These are phyloP conservation scores for Penicillium expansum DNA, from an alignment of 2,329 filamentous ascomycete genomes.

Conservation along the genomic window DNA sequence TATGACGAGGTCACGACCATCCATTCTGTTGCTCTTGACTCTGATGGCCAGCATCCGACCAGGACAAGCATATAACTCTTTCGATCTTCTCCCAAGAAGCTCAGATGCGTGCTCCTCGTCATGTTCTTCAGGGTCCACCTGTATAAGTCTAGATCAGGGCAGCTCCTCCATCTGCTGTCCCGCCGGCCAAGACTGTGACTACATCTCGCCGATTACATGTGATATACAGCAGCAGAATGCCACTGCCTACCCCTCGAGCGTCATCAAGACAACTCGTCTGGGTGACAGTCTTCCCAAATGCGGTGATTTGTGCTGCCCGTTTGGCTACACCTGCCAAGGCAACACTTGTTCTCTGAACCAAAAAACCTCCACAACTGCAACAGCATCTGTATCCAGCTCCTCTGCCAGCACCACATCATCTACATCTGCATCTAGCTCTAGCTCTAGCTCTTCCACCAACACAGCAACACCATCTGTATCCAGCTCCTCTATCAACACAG, in stretches of 20 bases:
- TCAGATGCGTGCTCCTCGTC: slow-evolving; percentile 32
- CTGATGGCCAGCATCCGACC: slow-evolving; percentile 23
- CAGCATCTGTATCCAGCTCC: slow-evolving; percentile 7
- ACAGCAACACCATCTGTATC: slow-evolving; percentile 13
- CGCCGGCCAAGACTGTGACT: slow-evolving; percentile 39
- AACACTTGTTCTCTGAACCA: slow-evolving; percentile 31
- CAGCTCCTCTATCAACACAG: neutral
- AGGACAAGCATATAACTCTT: slow-evolving; percentile 17
- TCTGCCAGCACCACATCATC: slow-evolving; percentile 10
- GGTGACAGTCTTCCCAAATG: slow-evolving; percentile 42
- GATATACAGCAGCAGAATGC: slow-evolving; percentile 44
- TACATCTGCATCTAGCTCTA: slow-evolving; percentile 5
- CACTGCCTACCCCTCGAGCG: slow-evolving; percentile 34
- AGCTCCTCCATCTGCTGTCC: slow-evolving; percentile 49
- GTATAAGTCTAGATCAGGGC: slow-evolving; percentile 42
- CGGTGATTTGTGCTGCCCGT: slow-evolving; percentile 46
- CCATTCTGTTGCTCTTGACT: slow-evolving; percentile 25
- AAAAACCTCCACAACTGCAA: slow-evolving; percentile 20
- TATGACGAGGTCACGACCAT: slow-evolving; percentile 21
- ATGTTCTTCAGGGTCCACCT: slow-evolving; percentile 40
- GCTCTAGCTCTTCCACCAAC: neutral
- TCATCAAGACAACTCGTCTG: slow-evolving; percentile 45
- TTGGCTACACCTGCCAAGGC: slow-evolving; percentile 46
- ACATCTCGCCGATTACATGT: slow-evolving; percentile 45
- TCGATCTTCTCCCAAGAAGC: slow-evolving; percentile 23